Conservation (phyloP, 2,329 filamentous ascomycete species). For the Talaromyces sp. region DNA sequence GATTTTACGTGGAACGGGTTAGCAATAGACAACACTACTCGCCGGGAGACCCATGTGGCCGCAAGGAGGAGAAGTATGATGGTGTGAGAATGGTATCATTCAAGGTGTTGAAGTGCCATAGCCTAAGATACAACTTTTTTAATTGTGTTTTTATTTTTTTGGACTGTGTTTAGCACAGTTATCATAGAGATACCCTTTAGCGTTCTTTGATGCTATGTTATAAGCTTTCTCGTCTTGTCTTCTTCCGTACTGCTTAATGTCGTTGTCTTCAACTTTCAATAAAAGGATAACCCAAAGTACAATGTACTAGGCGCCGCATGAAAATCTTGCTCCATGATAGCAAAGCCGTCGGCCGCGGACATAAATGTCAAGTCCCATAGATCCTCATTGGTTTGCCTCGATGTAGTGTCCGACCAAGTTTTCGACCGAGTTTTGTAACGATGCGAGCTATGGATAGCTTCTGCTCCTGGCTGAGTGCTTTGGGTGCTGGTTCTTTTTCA, state of each 20-base stretch:
- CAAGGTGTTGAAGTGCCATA: background rate
- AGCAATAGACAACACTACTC: slow-evolving; percentile 19
- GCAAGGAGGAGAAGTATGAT: slow-evolving; percentile 46
- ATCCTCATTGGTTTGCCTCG: too few relatives aligned
- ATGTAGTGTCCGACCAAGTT: too few relatives aligned
- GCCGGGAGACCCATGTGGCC: slow-evolving; percentile 35
- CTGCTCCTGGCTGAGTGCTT: too few relatives aligned
- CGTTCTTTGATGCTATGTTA: background rate
- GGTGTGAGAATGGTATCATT: slow-evolving; percentile 26
- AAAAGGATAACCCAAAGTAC: too few relatives aligned
- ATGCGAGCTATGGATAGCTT: too few relatives aligned
- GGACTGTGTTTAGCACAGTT: slow-evolving; percentile 13
- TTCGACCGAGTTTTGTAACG: too few relatives aligned
- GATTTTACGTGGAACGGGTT: slow-evolving; percentile 9
- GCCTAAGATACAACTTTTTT: background rate
- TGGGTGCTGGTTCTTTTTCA: too few relatives aligned
- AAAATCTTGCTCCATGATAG: too few relatives aligned
- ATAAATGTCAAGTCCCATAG: too few relatives aligned
- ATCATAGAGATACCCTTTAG: slow-evolving; percentile 28
- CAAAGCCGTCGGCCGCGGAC: too few relatives aligned
- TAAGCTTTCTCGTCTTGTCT: background rate
- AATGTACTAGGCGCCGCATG: background rate
- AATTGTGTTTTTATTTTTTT: slow-evolving; percentile 22
- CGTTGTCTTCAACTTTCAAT: background rate
- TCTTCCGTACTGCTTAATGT: background rate